Evolutionary conservation across 2,329 filamentous ascomycete species (phyloP), one percentile per base, ranked within the genome.

Genomic region (Meredithiella fracta): DNA sequence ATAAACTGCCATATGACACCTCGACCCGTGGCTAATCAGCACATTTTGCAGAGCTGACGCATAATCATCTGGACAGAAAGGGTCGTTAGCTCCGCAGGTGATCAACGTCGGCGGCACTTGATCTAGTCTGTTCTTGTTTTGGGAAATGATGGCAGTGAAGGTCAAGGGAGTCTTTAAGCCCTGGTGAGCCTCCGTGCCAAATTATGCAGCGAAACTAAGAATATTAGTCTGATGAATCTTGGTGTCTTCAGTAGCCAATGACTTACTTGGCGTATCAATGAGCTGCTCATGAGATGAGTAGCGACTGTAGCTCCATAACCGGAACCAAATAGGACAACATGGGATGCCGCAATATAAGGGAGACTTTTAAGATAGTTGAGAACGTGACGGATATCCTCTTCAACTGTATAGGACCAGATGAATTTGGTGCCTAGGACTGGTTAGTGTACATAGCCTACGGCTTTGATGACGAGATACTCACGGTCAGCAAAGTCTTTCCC

Each of bases 271-370:
- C 72, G 72, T 9, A 72, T 75, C 1, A 80, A 65, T 0, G 71
- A 67, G 22, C 78, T 72, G 0, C 76, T 76, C 51, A 77, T 70
- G 22, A 80, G 72, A 73, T 75, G 80, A 61, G 77, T 77, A 61
- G 78, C 71, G 73, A 81, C 74, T 64, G 78, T 80, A 8, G 76
- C 78, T n/a, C 78, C 77, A 58, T 75, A 79, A 5, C 73, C 74
- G 5, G 68, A 73, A 0, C 78, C 78, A 1, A 74, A 66, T 0
- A 76, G 70, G 20, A 80, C 69, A 1, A 74, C 75, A 5, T 76
- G 73, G 7, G 66, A 64, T 11, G 70, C 72, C 61, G 81, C 78
- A 23, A 81, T 68, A 54, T 74, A 79, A 0, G 78, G 65, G 8
- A 78, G 67, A 1, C 68, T 61, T 55, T 74, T 67, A 44, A 81